Base-by-base conservation (phyloP, 495 filamentous ascomycete species). In the Haplographium delicatum region DNA sequence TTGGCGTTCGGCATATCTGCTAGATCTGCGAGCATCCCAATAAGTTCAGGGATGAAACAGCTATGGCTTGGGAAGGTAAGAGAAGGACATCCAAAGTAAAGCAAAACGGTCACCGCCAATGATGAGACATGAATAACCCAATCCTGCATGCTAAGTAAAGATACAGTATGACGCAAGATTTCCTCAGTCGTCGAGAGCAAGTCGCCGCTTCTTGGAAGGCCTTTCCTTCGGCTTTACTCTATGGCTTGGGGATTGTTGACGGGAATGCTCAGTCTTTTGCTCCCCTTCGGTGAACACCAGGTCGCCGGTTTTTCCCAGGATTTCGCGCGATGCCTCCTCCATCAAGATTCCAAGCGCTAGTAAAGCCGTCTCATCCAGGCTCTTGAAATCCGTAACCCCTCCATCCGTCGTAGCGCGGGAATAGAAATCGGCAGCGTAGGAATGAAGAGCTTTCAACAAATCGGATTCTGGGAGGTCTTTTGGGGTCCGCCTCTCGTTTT, bases 281-380 rank as follows among this genome's bases (percentile, higher is more conserved):
- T 53, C 71, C 4, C 74, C 79, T 62, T 93, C 88, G 1, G 83
- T 77, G 34, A 94, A 82, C 0, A 82, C 88, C 47, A 91, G 53
- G 65, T 93, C 83, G 3, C 88, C 90, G 1, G 73, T 84, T 26
- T 76, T 70, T 1, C 86, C 89, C 10, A 95, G 67, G 0, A 67
- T 66, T 35, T 84, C 78, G 15, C 70, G 72, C 4, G 76, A 69
- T 46, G 83, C 73, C 62, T 96, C 90, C 66, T 96, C 90, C 27
- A 95, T 64, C 47, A 95, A 58, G 20, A 96, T 80, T 0, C 89
- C 90, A 65, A 94, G 68, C 0, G 86, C 86, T 50, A 95, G 69
- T 44, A 96, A 63, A 1, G 89, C 88, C 7, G 86, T 91, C 66
- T 89, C 90, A 60, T 95, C 86, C 79, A 96, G 77, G 53, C 80